Evolutionary conservation across 2,329 filamentous ascomycete species (phyloP).

Genomic region (Penicillium concentricum): DNA sequence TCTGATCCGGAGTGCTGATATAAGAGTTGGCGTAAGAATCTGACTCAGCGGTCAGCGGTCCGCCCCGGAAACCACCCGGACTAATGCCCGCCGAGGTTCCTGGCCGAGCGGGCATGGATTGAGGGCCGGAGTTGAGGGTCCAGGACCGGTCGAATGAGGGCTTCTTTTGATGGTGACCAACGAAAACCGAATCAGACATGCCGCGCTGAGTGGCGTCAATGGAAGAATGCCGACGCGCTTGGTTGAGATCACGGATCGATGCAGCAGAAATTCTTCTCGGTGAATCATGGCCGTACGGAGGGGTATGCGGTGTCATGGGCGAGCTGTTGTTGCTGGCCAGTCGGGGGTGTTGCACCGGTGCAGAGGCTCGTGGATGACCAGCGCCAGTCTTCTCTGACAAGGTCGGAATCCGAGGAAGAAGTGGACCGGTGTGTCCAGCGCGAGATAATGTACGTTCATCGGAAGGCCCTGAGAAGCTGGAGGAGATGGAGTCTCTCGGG

Average conservation of each 20-base stretch:
- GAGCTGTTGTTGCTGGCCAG: conserved; percentile 41
- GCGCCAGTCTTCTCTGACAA: conserved; percentile 36
- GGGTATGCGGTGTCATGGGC: conserved; percentile 46
- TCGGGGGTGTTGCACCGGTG: conserved; percentile 31
- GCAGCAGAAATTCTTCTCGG: conserved; percentile 69
- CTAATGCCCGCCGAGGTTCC: conserved; percentile 34
- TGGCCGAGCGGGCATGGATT: conserved; percentile 34
- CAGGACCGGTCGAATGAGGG: conserved; percentile 60
- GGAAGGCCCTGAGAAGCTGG: conserved; percentile 44
- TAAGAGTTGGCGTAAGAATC: conserved; percentile 25
- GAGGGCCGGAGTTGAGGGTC: conserved; percentile 50
- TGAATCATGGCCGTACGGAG: conserved; percentile 43
- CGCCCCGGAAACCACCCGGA: conserved; percentile 17
- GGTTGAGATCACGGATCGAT: conserved; percentile 76
- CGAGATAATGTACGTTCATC: conserved; percentile 49
- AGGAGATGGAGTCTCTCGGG: conserved; percentile 36
- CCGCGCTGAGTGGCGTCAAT: conserved; percentile 63
- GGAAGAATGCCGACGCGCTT: conserved; percentile 83
- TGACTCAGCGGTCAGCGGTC: conserved; percentile 27
- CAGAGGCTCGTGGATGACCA: conserved; percentile 26
- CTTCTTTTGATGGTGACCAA: conserved; percentile 53
- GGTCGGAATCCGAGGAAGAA: conserved; percentile 47
- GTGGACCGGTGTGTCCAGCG: conserved; percentile 37
- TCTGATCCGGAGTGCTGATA: conserved; percentile 32
- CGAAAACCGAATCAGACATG: conserved; percentile 29